These are phyloP conservation scores for Chaetomium sp. DNA, from an alignment of 2,329 filamentous ascomycete species.

Conservation along the genomic window DNA sequence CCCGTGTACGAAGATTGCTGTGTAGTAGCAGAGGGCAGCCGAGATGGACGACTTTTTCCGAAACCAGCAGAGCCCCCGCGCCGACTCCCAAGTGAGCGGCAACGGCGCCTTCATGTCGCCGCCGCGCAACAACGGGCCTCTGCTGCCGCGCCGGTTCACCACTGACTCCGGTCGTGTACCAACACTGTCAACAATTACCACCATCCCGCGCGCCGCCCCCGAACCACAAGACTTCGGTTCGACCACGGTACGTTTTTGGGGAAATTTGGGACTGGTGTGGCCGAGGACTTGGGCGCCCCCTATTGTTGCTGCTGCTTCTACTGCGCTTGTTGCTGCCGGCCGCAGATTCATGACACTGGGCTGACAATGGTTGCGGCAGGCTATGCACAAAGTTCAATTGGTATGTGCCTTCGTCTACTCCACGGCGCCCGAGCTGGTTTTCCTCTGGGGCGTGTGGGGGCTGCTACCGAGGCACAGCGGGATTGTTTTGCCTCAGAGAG, in stretches of 20 bases:
- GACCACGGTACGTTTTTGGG: constrained; percentile 38
- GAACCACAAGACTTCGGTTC: constrained; percentile 55
- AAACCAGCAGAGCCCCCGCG: constrained; percentile 73
- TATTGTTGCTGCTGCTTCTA: not conserved
- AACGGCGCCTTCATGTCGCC: constrained; percentile 70
- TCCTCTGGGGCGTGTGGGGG: not conserved
- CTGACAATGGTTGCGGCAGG: constrained; percentile 46
- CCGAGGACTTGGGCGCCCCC: not conserved
- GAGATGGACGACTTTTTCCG: constrained; percentile 77
- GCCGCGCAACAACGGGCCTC: constrained; percentile 59
- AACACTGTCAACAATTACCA: constrained; percentile 67
- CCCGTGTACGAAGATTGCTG: constrained; percentile 45
- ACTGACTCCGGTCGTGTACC: constrained; percentile 85
- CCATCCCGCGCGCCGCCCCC: constrained; percentile 49
- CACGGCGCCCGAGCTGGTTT: not conserved
- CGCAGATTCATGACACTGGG: constrained; percentile 11
- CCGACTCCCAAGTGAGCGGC: constrained; percentile 73
- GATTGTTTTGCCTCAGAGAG: not conserved
- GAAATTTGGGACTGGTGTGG: not conserved
- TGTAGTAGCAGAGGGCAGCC: constrained; percentile 39
- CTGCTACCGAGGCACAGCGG: not conserved
- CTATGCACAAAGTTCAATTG: constrained; percentile 73
- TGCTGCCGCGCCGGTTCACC: constrained; percentile 86
- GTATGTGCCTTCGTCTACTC: constrained; percentile 53
- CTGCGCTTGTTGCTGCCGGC: not conserved